phyloP scores from a whole-genome alignment of 257 asterid genomes.

The Solanum boliviense region DNA sequence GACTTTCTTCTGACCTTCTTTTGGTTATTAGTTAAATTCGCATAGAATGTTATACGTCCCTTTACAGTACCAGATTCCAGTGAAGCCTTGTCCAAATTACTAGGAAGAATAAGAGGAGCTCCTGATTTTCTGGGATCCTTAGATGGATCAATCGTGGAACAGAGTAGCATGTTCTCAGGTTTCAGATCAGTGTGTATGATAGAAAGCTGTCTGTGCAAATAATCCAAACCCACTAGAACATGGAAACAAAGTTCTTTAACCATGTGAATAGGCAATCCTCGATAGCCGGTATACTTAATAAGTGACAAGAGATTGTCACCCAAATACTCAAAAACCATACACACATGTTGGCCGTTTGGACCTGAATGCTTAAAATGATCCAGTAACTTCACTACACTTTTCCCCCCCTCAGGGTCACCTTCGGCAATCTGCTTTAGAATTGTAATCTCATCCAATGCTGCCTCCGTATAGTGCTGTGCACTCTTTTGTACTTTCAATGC shows the following conservation, averaged over 20 bases:
- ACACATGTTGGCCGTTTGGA: slow-evolving; percentile 87
- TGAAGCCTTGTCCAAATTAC: slow-evolving; percentile 33
- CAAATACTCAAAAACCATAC: slow-evolving; percentile 88
- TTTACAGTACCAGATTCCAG: slow-evolving; percentile 33
- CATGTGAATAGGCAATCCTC: slow-evolving; percentile 68
- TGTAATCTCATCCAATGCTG: slow-evolving; percentile 87
- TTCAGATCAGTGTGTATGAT: slow-evolving; percentile 95
- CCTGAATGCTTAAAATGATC: slow-evolving; percentile 95
- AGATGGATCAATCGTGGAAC: slow-evolving; percentile 59
- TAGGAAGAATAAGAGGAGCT: slow-evolving; percentile 40
- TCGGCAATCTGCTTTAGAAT: slow-evolving; percentile 78
- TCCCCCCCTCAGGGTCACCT: slow-evolving; percentile 71
- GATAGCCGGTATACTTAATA: slow-evolving; percentile 67
- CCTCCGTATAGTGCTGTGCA: slow-evolving; percentile 88
- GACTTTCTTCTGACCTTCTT: slow-evolving; percentile 63
- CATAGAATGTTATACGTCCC: slow-evolving; percentile 34
- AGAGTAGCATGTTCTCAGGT: slow-evolving; percentile 80
- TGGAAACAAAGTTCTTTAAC: slow-evolving; percentile 80
- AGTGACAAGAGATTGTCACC: slow-evolving; percentile 87
- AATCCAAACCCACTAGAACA: slow-evolving; percentile 77
- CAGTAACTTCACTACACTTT: slow-evolving; percentile 81
- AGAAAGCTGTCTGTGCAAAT: slow-evolving; percentile 77
- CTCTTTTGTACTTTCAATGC: slow-evolving; percentile 92
- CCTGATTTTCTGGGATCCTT: slow-evolving; percentile 73
- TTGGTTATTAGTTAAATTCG: slow-evolving; percentile 68